Evolutionary conservation across 108 stramenopile genomes (phyloP).

Genomic region (Nannochloropsis oceanica): DNA sequence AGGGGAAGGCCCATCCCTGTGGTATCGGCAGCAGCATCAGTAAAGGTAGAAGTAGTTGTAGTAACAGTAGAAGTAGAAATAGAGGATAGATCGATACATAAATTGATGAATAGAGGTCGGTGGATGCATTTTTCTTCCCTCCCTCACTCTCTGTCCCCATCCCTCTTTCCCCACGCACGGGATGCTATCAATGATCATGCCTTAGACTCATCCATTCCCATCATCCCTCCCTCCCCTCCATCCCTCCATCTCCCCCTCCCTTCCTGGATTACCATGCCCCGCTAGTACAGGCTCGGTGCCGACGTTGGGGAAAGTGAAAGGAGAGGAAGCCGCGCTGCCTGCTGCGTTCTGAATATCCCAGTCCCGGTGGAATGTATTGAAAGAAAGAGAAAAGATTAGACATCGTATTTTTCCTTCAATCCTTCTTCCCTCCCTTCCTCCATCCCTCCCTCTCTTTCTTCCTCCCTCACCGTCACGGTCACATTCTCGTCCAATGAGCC

Average conservation of each 20-base stretch:
- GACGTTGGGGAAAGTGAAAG: constrained; percentile 31
- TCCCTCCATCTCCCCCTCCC: not conserved
- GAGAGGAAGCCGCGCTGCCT: not conserved
- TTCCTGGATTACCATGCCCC: constrained; percentile 46
- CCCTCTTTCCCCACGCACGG: too few relatives aligned
- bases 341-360: not conserved
- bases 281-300: constrained; percentile 52
- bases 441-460: not conserved
- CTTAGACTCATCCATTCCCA: not conserved
- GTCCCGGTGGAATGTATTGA: not conserved
- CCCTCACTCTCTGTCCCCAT: too few relatives aligned
- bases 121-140: too few relatives aligned
- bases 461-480: not conserved
- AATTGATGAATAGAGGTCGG: too few relatives aligned
- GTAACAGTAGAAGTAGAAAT: too few relatives aligned
- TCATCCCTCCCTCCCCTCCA: not conserved
- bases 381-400: too few relatives aligned
- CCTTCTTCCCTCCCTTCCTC: not conserved
- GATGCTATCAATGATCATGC: not conserved
- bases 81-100: too few relatives aligned
- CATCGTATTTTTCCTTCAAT: not conserved
- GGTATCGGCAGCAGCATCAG: not conserved
- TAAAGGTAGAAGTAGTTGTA: not conserved
- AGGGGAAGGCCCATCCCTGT: constrained; percentile 83
- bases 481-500: not conserved